A percentile compares a stretch with the other conserved stretches of the same genome.
Conservation (phyloP, 2,329 filamentous ascomycete species). For the Arthrobotrys pseudoclavata region DNA sequence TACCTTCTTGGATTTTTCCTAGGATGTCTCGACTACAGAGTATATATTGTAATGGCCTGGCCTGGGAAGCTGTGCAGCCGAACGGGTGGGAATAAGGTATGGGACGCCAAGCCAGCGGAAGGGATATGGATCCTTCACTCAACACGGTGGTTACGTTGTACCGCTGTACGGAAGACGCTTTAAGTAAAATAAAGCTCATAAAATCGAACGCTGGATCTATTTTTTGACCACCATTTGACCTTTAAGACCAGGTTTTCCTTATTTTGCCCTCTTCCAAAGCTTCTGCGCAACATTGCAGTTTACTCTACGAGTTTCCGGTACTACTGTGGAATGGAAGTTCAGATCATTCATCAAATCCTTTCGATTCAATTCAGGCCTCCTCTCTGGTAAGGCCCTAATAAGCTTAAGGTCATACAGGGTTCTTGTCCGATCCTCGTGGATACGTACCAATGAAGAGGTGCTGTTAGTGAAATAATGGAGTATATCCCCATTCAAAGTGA, state of each 20-base stretch:
- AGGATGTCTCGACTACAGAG: not conserved
- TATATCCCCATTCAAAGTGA: conserved; percentile 32
- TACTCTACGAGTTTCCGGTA: not conserved
- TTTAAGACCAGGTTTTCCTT: not conserved
- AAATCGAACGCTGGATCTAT: not conserved
- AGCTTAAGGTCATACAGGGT: conserved; percentile 24
- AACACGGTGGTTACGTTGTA: conserved; percentile 8
- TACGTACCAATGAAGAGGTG: not conserved
- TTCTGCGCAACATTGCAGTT: conserved; percentile 2
- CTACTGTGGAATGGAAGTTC: not conserved
- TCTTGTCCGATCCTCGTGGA: conserved; percentile 9
- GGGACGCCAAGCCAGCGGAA: conserved; percentile 3
- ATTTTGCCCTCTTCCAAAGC: not conserved
- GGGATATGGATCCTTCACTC: conserved; percentile 26
- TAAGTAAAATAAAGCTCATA: not conserved
- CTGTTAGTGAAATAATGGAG: conserved; percentile 28
- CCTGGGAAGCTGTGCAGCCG: not conserved
- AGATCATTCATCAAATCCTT: conserved; percentile 23
- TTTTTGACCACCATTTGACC: not conserved
- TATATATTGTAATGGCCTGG: no score
- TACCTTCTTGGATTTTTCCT: not conserved
- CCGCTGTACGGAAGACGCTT: not conserved
- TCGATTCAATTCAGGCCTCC: conserved; percentile 29
- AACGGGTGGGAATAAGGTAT: not conserved
- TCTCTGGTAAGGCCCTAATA: not conserved